These are phyloP conservation scores for Crithidia expoeki DNA, from an alignment of 208 protist species.

Conservation along the genomic window DNA sequence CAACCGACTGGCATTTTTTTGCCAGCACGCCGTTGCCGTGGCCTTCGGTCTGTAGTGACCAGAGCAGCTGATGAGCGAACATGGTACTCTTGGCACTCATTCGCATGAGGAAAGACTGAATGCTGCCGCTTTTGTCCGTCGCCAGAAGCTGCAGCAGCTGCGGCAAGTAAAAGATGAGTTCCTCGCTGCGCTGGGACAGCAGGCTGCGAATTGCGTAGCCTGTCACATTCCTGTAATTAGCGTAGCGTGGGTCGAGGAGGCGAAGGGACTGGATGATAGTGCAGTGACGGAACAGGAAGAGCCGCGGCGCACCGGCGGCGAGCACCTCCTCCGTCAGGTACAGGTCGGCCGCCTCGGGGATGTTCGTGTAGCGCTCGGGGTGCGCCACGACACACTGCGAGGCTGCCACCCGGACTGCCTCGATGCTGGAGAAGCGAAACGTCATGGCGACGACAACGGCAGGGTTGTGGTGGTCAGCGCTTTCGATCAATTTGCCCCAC, in stretches of 20 bases:
- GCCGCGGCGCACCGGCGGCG: slow-evolving; percentile 52
- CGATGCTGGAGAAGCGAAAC: slow-evolving; percentile 57
- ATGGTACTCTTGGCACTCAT: slow-evolving; percentile 69
- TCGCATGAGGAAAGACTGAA: slow-evolving; percentile 57
- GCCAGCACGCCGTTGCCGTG: slow-evolving; percentile 54
- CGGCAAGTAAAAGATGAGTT: slow-evolving; percentile 91
- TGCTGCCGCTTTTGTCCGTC: slow-evolving; percentile 55
- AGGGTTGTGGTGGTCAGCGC: slow-evolving; percentile 65
- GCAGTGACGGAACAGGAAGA: slow-evolving; percentile 72
- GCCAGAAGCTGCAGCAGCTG: slow-evolving; percentile 88
- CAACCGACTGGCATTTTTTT: slow-evolving; percentile 46
- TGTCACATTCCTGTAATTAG: slow-evolving; percentile 49
- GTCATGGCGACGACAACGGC: slow-evolving; percentile 72
- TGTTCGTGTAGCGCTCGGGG: slow-evolving; percentile 58
- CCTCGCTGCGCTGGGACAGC: slow-evolving; percentile 68
- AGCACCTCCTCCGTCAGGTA: slow-evolving; percentile 77
- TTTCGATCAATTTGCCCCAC: slow-evolving; percentile 49
- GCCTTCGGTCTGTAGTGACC: slow-evolving; percentile 78
- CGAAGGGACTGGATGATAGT: slow-evolving; percentile 75
- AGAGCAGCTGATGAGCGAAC: slow-evolving; percentile 90
- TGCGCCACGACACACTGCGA: slow-evolving; percentile 41
- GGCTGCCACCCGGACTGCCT: slow-evolving; percentile 41
- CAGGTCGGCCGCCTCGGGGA: slow-evolving; percentile 69
- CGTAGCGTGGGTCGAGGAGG: slow-evolving; percentile 64
- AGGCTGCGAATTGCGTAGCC: slow-evolving; percentile 82